Evolutionary conservation across 2,329 filamentous ascomycete genomes (phyloP), one percentile per base, ranked within the genome.

Genomic region (Epichloe aotearoae): DNA sequence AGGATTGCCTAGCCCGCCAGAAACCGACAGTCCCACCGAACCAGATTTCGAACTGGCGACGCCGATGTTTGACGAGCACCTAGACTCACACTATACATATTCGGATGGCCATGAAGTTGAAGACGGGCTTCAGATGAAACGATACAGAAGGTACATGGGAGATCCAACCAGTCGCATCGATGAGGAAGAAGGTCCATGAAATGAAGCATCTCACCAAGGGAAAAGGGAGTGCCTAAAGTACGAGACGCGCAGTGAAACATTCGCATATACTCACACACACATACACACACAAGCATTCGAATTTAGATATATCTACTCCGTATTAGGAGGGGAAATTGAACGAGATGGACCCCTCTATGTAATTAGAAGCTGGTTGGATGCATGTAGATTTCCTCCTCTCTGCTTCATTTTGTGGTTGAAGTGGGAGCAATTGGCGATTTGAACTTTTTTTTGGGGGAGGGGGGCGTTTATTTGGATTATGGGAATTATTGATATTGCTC

Each of bases 1-100:
- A 45, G 63, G 63, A 4, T 51, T 64, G 14, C 65, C 65, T 0
- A 69, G 68, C 3, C 69, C 68, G 4, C 64, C 63, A 14, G 68
- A 71, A 44, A 56, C 61, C 41, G 64, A 66, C 11, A 65, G 61
- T 50, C 63, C 64, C 7, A 56, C 59, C 17, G 64, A 63, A 8
- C 58, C 55, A 52, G 57, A 59, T 20, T 62, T 56, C 19, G 54
- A 57, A 26, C 48, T 61, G 15, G 56, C 52, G 53, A 61, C 51
- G 54, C 57, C 50, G 47, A 55, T 54, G 1, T 51, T 57, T 36
- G 60, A 58, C 3, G 62, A 62, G 38, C 40, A 55, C 5, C 52
- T 53, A 8, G 64, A 67, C 17, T 57, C 53, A 34, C 61, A 63
- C 49, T 68, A 65, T 50, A 61, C 54, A 5, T 65, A 58, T 50